Evolutionary conservation across 352 stramenopile genomes (phyloP).

Genomic region (Pythium rishiriense): DNA sequence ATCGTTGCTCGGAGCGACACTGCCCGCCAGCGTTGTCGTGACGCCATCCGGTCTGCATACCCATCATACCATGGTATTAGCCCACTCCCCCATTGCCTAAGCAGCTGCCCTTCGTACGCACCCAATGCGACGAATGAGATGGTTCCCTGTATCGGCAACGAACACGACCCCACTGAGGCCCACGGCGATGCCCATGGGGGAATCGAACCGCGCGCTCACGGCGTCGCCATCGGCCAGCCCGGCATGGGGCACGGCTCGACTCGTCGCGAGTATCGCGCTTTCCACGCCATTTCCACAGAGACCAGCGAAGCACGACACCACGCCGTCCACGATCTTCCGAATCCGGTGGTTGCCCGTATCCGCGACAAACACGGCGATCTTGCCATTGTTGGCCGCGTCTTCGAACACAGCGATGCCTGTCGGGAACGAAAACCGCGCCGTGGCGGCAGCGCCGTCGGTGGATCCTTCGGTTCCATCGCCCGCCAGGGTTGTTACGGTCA

Average conservation of each 20-base stretch:
- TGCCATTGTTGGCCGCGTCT: conserved; percentile 25
- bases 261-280: conserved; percentile 37
- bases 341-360: conserved; percentile 87
- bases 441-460: conserved; percentile 41
- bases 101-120: no score
- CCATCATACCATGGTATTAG: neutral
- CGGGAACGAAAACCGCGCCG: conserved; percentile 66
- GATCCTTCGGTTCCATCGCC: conserved; percentile 52
- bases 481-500: conserved; percentile 55
- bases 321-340: conserved; percentile 56
- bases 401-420: conserved; percentile 69
- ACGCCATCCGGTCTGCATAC: conserved; percentile 39
- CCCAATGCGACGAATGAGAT: conserved; percentile 88
- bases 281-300: conserved; percentile 83
- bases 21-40: conserved; percentile 68
- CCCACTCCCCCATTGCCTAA: no score
- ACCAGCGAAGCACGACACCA: conserved; percentile 88
- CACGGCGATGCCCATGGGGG: conserved; percentile 88
- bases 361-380: conserved; percentile 61
- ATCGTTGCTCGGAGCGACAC: conserved; percentile 51
- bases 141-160: conserved; percentile 96
- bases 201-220: conserved; percentile 87
- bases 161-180: conserved; percentile 84
- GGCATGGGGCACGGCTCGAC: conserved; percentile 61
- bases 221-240: conserved; percentile 89